Evolutionary conservation across 1,284 basidiomycete species (phyloP).

Genomic region (Spongiforma sp.): DNA sequence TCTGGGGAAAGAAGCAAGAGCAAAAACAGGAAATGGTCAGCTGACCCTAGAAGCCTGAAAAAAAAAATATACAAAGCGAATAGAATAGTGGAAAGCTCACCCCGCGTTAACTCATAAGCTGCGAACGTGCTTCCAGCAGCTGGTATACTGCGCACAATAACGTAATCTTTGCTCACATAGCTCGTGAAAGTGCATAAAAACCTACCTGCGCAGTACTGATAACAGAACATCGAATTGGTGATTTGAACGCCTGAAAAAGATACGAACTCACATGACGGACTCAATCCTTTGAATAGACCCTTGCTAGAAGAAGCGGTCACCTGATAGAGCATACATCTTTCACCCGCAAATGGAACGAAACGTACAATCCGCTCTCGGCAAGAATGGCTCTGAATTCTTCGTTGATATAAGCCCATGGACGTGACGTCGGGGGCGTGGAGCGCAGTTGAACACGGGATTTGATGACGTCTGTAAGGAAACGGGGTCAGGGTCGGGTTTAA

Average conservation of each 20-base stretch:
- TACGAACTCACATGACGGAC: constrained; percentile 62
- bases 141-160: constrained; percentile 66
- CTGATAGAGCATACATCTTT: constrained; percentile 6
- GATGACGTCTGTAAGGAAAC: constrained; percentile 70
- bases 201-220: constrained; percentile 25
- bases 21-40: neutral
- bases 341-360: constrained; percentile 26
- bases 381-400: constrained; percentile 74
- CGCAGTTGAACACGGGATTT: constrained; percentile 92
- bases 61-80: neutral
- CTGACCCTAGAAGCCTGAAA: neutral
- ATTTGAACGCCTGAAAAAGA: neutral
- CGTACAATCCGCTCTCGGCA: constrained; percentile 78
- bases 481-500: neutral
- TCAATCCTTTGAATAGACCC: constrained; percentile 76
- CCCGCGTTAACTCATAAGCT: constrained; percentile 88
- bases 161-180: neutral
- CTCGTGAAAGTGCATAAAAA: neutral
- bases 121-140: constrained; percentile 92
- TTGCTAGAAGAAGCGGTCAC: constrained; percentile 41
- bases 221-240: neutral
- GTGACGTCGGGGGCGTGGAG: constrained; percentile 73
- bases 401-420: constrained; percentile 83
- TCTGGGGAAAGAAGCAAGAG: constrained; percentile 10
- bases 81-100: constrained; percentile 40